Conservation (phyloP, 257 asterid genomes). For the Nyctanthes arbortristis region DNA sequence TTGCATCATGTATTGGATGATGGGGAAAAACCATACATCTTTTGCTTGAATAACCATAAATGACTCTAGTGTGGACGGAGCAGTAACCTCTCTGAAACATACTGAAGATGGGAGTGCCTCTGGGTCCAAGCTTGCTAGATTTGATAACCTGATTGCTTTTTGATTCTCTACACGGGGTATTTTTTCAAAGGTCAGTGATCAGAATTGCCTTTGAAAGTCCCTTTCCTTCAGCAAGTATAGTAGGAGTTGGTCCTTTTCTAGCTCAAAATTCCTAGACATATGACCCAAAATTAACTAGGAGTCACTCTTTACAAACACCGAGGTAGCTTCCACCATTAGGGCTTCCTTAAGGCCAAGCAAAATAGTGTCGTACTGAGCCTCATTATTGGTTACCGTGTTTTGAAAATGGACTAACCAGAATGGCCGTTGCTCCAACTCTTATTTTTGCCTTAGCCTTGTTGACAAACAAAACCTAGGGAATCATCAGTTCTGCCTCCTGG, state of each 20-base stretch:
- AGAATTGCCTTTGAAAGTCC: background rate
- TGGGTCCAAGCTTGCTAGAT: no score
- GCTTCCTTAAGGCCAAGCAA: background rate
- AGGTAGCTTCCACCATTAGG: background rate
- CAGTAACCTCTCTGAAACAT: no score
- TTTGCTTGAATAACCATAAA: no score
- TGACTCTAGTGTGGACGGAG: no score
- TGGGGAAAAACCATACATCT: no score
- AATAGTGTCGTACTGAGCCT: background rate
- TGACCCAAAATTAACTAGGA: background rate
- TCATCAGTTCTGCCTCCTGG: no score
- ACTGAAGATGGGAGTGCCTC: no score
- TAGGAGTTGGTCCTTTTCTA: no score
- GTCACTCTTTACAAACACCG: background rate
- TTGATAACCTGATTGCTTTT: no score
- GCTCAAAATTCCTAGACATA: no score
- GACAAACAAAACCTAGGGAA: no score
- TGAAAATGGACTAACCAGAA: background rate
- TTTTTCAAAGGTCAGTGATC: accelerated
- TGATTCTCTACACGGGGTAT: background rate
- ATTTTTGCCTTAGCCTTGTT: background rate
- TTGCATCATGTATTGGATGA: no score
- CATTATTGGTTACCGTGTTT: background rate
- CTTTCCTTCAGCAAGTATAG: background rate
- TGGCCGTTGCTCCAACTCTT: background rate